Percentiles rank a stretch among this genome's conserved stretches.
These are phyloP conservation scores for Abelmoschus esculentus DNA, from an alignment of 345 rosid genomes.

Conservation along the genomic window DNA sequence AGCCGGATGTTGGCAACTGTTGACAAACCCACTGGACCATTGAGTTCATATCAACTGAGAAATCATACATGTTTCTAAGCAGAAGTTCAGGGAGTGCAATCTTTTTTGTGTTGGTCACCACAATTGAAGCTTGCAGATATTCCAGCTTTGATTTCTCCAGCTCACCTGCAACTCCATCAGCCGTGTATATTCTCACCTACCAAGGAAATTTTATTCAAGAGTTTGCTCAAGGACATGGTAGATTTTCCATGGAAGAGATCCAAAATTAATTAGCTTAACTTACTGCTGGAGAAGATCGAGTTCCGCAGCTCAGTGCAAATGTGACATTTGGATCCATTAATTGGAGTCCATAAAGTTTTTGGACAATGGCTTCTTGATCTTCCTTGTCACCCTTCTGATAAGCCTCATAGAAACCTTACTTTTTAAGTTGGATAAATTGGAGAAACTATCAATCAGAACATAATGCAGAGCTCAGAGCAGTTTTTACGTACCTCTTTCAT, in stretches of 20 bases:
- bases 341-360: conserved; percentile 57
- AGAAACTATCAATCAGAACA: background rate
- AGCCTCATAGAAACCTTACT: conserved; percentile 9
- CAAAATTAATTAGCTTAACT: background rate
- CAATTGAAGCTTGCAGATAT: conserved; percentile 73
- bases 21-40: conserved; percentile 84
- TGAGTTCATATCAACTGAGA: conserved; percentile 43
- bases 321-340: conserved; percentile 57
- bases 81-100: conserved; percentile 74
- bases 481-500: conserved; percentile 33
- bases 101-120: conserved; percentile 52
- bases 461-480: background rate
- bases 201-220: background rate
- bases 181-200: conserved; percentile 84
- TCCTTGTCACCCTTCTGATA: conserved; percentile 37
- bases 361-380: conserved; percentile 51
- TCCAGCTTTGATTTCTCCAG: conserved; percentile 84
- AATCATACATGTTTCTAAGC: conserved; percentile 46
- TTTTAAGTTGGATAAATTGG: background rate
- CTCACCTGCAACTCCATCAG: conserved; percentile 53
- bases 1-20: conserved; percentile 77
- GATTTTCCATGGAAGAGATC: background rate
- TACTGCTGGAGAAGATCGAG: conserved; percentile 89
- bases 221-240: too few species aligned
- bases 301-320: conserved; percentile 82